These are phyloP conservation scores for Cercospora zeae-maydis DNA, from an alignment of 2,329 filamentous ascomycete genomes.

Conservation along the genomic window DNA sequence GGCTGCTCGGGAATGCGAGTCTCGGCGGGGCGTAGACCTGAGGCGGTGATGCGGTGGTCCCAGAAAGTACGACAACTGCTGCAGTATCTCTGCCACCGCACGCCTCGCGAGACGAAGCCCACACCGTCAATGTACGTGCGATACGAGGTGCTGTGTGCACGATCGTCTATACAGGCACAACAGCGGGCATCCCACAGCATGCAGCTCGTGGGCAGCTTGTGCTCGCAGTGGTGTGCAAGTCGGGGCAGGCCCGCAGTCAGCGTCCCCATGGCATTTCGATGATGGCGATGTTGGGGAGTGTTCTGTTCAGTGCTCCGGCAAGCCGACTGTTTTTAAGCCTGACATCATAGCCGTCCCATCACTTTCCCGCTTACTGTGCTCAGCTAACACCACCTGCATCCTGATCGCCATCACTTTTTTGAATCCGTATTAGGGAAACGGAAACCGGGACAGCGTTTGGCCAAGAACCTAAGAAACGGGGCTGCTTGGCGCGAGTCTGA, in stretches of 20 bases:
- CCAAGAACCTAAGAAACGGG: neutral
- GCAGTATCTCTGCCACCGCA: constrained; percentile 50
- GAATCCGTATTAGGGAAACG: neutral
- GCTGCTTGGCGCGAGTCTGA: neutral
- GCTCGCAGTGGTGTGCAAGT: constrained; percentile 31
- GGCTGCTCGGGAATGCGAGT: constrained; percentile 48
- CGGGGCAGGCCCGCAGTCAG: constrained; percentile 31
- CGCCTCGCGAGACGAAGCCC: constrained; percentile 49
- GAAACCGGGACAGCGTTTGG: neutral
- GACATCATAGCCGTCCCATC: neutral
- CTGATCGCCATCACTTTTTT: neutral
- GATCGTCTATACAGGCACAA: constrained; percentile 35
- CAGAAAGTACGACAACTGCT: constrained; percentile 54
- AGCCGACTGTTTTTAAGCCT: neutral
- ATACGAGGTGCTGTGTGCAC: constrained; percentile 43
- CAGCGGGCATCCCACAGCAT: constrained; percentile 30
- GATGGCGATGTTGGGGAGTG: neutral
- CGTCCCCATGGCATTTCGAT: constrained; percentile 29
- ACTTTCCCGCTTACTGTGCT: neutral
- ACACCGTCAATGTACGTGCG: constrained; percentile 49
- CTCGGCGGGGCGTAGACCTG: constrained; percentile 43
- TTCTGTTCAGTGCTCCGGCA: neutral
- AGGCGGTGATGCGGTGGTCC: constrained; percentile 44
- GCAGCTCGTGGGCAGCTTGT: constrained; percentile 35
- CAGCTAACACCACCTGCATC: no score